phyloP scores from a whole-genome alignment of 2,329 filamentous ascomycete genomes.

The Colletotrichum spaethianum region DNA sequence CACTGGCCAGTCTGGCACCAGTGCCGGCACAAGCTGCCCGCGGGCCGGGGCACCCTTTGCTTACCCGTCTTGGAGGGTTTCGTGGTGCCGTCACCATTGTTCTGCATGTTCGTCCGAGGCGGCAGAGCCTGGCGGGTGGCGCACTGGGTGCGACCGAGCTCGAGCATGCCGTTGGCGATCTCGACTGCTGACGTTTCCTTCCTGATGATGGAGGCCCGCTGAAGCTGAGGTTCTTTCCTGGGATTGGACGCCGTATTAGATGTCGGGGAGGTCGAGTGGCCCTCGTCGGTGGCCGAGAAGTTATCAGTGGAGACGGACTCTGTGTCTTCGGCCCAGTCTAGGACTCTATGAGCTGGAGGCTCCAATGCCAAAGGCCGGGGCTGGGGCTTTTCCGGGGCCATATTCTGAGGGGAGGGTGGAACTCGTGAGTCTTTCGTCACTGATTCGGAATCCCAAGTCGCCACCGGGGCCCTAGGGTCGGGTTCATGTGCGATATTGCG shows the following conservation, averaged over 20 bases:
- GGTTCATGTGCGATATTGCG: not conserved
- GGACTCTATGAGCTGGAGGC: not conserved
- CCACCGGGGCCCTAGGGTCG: too few species aligned
- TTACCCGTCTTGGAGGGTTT: conserved; percentile 21
- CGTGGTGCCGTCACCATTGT: not conserved
- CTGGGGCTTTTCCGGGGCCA: not conserved
- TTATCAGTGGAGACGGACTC: conserved; percentile 34
- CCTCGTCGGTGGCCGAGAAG: conserved; percentile 26
- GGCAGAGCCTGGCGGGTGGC: not conserved
- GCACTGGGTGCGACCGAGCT: conserved; percentile 20
- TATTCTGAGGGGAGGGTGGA: not conserved
- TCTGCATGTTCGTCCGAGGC: not conserved
- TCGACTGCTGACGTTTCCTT: conserved; percentile 20
- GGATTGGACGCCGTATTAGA: conserved; percentile 2
- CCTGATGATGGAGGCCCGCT: not conserved
- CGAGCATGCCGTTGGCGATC: conserved; percentile 21
- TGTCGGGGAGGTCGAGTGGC: conserved; percentile 18
- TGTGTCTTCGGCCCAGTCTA: conserved; percentile 40
- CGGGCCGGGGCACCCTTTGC: conserved; percentile 18
- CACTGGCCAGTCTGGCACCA: conserved; percentile 66
- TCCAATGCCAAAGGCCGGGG: not conserved
- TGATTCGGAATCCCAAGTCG: not conserved
- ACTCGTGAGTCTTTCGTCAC: not conserved
- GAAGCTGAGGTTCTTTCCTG: not conserved
- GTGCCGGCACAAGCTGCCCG: conserved; percentile 56